Evolutionary conservation across 1,139 yeast species (phyloP).

Genomic region (Nakaseomyces glabratus): DNA sequence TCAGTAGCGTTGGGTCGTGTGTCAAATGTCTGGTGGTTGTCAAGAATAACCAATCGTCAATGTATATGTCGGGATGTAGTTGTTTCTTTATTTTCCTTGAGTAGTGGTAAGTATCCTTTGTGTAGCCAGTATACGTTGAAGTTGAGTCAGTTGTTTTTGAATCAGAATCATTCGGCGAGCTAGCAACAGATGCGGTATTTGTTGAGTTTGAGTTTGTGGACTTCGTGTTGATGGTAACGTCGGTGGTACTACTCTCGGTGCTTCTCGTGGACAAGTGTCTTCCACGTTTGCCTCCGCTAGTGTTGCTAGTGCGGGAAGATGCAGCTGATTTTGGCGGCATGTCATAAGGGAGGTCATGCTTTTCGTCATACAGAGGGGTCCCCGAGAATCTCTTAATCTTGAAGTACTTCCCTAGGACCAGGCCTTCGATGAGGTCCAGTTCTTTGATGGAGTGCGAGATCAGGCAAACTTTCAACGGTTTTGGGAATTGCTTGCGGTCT

Average conservation of each 20-base stretch:
- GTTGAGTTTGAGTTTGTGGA: background rate
- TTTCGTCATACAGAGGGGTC: constrained; percentile 43
- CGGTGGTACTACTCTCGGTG: background rate
- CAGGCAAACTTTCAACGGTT: constrained; percentile 35
- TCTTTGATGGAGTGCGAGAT: constrained; percentile 58
- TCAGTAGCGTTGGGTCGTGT: constrained; percentile 26
- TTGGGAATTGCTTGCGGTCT: constrained; percentile 13
- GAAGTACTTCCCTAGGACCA: constrained; percentile 51
- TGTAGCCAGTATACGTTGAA: constrained; percentile 31
- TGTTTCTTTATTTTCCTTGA: constrained; percentile 17
- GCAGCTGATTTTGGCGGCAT: background rate
- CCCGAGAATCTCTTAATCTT: constrained; percentile 55
- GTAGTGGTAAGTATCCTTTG: constrained; percentile 36
- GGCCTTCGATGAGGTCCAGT: constrained; percentile 60
- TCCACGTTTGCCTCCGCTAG: background rate
- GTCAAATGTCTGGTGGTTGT: constrained; percentile 37
- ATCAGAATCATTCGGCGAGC: constrained; percentile 11
- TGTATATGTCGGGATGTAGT: constrained; percentile 1
- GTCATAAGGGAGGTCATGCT: constrained; percentile 10
- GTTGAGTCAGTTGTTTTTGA: constrained; percentile 19
- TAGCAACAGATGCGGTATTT: background rate
- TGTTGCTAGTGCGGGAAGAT: background rate
- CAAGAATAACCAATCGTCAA: constrained; percentile 33
- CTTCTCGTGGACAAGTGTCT: background rate
- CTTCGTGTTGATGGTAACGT: background rate